Conservation (phyloP, 1,139 yeast genomes). For the Keqinozyma sinolaborantium region DNA sequence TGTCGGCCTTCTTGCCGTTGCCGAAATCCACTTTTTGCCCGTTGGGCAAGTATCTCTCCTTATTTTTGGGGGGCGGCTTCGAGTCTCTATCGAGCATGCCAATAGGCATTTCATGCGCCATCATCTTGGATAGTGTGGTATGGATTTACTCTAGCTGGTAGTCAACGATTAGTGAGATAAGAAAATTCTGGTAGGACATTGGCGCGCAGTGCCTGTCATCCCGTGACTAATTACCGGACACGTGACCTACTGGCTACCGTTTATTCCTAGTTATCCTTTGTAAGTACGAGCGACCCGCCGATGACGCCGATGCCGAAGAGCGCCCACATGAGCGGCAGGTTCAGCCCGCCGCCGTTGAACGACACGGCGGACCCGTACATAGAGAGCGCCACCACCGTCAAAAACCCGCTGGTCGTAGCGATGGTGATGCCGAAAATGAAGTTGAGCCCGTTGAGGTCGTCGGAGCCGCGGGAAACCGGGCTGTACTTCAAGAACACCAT, state of each 20-base stretch:
- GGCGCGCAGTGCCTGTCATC: too few relatives aligned
- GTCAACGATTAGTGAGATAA: too few relatives aligned
- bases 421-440: conserved; percentile 61
- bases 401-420: conserved; percentile 79
- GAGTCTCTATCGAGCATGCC: conserved; percentile 16
- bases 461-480: conserved; percentile 17
- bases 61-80: conserved; percentile 13
- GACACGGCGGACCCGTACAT: conserved; percentile 79
- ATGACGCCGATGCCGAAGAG: conserved; percentile 43
- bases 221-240: too few relatives aligned
- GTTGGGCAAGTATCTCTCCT: conserved; percentile 33
- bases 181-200: too few relatives aligned
- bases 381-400: conserved; percentile 75
- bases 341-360: conserved; percentile 58
- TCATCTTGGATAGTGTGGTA: conserved; percentile 21
- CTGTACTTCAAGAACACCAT: conserved; percentile 47
- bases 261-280: too few relatives aligned
- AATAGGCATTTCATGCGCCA: conserved; percentile 38
- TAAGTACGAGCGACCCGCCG: conserved; percentile 22
- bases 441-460: conserved; percentile 29
- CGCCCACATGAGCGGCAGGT: conserved; percentile 51
- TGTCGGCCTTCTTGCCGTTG: conserved; percentile 5
- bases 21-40: conserved; percentile 44
- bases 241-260: too few relatives aligned
- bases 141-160: too few relatives aligned